Conservation (phyloP, 495 filamentous ascomycete species). For the Recurvomyces mirabilis region DNA sequence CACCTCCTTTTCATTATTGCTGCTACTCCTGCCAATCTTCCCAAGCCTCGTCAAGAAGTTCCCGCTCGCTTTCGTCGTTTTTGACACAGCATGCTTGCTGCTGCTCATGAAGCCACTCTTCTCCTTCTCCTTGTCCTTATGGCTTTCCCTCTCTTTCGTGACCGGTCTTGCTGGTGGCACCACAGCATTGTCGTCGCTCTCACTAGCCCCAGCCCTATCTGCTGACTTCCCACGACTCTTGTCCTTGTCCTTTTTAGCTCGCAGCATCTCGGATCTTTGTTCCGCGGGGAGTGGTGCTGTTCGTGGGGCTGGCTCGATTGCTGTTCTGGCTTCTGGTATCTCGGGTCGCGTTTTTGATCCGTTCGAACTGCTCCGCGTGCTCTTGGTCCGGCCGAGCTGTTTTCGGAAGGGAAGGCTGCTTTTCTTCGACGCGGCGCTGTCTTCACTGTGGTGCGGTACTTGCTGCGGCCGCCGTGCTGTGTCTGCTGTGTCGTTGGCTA, state of each 20-base stretch:
- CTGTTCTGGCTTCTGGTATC: slow-evolving; percentile 5
- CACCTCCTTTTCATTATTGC: slow-evolving; percentile 53
- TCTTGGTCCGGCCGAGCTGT: slow-evolving; percentile 15
- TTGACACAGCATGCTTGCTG: slow-evolving; percentile 57
- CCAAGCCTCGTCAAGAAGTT: slow-evolving; percentile 68
- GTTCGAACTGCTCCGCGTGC: no score
- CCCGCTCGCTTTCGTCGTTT: slow-evolving; percentile 58
- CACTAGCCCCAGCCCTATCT: slow-evolving; percentile 8
- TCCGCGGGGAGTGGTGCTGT: slow-evolving; percentile 14
- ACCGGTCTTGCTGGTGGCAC: slow-evolving; percentile 19
- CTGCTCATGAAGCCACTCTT: slow-evolving; percentile 48
- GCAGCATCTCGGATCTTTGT: slow-evolving; percentile 5
- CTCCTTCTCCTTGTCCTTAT: slow-evolving; percentile 15
- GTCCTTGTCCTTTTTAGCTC: slow-evolving; percentile 4
- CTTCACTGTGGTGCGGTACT: slow-evolving; percentile 17
- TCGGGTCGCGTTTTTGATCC: slow-evolving; percentile 17
- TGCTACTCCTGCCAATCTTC: slow-evolving; percentile 60
- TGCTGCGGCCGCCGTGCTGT: slow-evolving; percentile 6
- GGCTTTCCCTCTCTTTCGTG: slow-evolving; percentile 23
- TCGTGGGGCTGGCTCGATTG: slow-evolving; percentile 10
- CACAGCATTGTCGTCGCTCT: slow-evolving; percentile 14
- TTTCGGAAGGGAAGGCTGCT: slow-evolving; percentile 13
- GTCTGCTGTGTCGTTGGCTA: not conserved
- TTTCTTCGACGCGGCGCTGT: slow-evolving; percentile 7
- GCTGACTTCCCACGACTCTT: slow-evolving; percentile 21